phyloP scores from a whole-genome alignment of 495 filamentous ascomycete genomes.

The Platismatia glauca region DNA sequence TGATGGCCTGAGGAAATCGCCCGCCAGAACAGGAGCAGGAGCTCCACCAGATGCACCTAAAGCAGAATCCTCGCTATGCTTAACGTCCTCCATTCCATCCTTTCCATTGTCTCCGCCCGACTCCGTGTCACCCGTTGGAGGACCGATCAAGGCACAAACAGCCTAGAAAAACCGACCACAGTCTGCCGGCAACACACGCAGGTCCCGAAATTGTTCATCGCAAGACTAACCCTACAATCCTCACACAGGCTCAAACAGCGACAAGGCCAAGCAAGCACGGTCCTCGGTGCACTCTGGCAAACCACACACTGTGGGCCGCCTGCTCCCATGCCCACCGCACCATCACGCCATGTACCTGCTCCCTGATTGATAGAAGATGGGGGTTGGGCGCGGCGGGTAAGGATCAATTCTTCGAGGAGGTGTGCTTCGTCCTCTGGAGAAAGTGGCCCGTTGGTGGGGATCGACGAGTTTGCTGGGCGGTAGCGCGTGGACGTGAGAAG shows the following conservation, averaged over 20 bases:
- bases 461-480: constrained; percentile 20
- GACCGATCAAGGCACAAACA: constrained; percentile 79
- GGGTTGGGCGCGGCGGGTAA: constrained; percentile 45
- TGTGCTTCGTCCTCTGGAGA: constrained; percentile 67
- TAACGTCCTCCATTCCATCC: not conserved
- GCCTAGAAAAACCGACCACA: constrained; percentile 74
- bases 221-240: constrained; percentile 85
- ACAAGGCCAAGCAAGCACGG: constrained; percentile 93
- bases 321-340: constrained; percentile 60
- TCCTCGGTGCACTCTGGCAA: constrained; percentile 78
- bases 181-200: constrained; percentile 89
- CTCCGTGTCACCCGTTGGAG: not conserved
- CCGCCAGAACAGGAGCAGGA: not conserved
- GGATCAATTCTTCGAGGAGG: constrained; percentile 73
- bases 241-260: constrained; percentile 90
- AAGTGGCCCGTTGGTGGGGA: constrained; percentile 27
- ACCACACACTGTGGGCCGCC: constrained; percentile 86
- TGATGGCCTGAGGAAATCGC: too few species aligned
- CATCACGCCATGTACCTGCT: constrained; percentile 50
- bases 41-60: not conserved
- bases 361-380: constrained; percentile 19
- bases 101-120: not conserved
- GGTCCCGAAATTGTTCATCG: constrained; percentile 92
- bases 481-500: constrained; percentile 49
- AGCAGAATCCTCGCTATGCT: constrained; percentile 15